Evolutionary conservation across 441 rosid species (phyloP).

Genomic region (Breynia disticha): DNA sequence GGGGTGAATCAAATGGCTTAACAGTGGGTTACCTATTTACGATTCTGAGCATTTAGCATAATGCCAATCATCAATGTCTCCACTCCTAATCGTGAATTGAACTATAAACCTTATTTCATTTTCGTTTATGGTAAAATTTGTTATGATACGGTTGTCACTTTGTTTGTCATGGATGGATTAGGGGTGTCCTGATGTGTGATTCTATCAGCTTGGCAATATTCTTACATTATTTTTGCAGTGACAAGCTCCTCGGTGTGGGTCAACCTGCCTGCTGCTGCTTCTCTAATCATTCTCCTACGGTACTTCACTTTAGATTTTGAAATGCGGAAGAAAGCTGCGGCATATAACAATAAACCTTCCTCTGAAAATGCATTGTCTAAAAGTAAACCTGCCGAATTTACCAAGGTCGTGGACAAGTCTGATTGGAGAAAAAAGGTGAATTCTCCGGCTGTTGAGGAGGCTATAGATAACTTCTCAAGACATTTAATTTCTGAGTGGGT

Average conservation of each 20-base stretch:
- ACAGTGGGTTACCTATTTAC: too few relatives aligned
- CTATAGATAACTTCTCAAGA: conserved; percentile 75
- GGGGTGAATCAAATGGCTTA: too few relatives aligned
- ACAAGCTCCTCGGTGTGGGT: conserved; percentile 97
- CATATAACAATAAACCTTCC: conserved; percentile 49
- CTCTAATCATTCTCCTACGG: conserved; percentile 69
- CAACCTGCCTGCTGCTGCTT: conserved; percentile 93
- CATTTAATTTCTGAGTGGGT: conserved; percentile 93
- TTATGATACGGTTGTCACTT: too few relatives aligned
- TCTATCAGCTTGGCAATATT: conserved; percentile 3
- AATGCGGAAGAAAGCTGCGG: conserved; percentile 65
- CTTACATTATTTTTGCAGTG: conserved; percentile 38
- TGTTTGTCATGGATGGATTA: too few relatives aligned
- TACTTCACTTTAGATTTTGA: conserved; percentile 80
- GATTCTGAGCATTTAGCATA: too few relatives aligned
- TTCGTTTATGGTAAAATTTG: too few relatives aligned
- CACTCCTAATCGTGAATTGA: too few relatives aligned
- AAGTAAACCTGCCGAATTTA: conserved; percentile 35
- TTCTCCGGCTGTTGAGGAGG: conserved; percentile 84
- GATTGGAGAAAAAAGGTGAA: conserved; percentile 91
- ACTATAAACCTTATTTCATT: too few relatives aligned
- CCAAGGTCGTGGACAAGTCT: conserved; percentile 38
- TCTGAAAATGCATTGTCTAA: conserved; percentile 22
- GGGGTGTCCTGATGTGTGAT: too few relatives aligned
- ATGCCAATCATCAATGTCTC: too few relatives aligned